Conservation (phyloP, 805 yeast genomes). For the Metschnikowia hibisci region DNA sequence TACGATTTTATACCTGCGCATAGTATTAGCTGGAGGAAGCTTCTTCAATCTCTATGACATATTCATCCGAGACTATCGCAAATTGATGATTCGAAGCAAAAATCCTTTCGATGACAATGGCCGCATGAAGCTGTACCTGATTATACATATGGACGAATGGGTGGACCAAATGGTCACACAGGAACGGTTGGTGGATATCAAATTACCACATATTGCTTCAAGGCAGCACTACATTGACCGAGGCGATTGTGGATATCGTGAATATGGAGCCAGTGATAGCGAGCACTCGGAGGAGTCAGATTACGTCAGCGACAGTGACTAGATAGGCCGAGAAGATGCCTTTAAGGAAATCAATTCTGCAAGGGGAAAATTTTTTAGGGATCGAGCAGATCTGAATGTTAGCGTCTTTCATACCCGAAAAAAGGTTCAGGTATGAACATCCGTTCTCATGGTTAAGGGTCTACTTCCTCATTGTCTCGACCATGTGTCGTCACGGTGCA, state of each 20-base stretch:
- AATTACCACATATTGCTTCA: slow-evolving; percentile 58
- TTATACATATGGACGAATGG: slow-evolving; percentile 65
- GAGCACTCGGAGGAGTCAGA: slow-evolving; percentile 21
- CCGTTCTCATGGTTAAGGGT: too few relatives aligned
- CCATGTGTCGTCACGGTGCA: too few relatives aligned
- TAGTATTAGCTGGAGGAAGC: slow-evolving; percentile 34
- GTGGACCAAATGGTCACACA: slow-evolving; percentile 56
- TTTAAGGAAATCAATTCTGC: too few relatives aligned
- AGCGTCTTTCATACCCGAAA: too few relatives aligned
- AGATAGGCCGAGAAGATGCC: slow-evolving; percentile 2
- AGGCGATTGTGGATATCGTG: slow-evolving; percentile 38
- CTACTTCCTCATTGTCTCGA: too few relatives aligned
- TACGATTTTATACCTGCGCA: slow-evolving; percentile 59
- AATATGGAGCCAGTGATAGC: slow-evolving; percentile 32
- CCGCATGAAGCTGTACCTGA: slow-evolving; percentile 31
- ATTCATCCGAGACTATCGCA: slow-evolving; percentile 61
- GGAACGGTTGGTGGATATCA: slow-evolving; percentile 66
- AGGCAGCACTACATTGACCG: slow-evolving; percentile 41
- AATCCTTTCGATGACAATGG: slow-evolving; percentile 23
- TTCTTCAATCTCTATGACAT: slow-evolving; percentile 49
- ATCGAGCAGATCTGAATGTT: too few relatives aligned
- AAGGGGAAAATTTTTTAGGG: too few relatives aligned
- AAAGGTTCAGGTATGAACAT: too few relatives aligned
- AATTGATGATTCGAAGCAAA: slow-evolving; percentile 45
- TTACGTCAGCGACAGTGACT: slow-evolving; percentile 41